Evolutionary conservation across 2,329 filamentous ascomycete species (phyloP), one percentile per base, ranked within the genome.

Genomic region (Neofusicoccum parvum): DNA sequence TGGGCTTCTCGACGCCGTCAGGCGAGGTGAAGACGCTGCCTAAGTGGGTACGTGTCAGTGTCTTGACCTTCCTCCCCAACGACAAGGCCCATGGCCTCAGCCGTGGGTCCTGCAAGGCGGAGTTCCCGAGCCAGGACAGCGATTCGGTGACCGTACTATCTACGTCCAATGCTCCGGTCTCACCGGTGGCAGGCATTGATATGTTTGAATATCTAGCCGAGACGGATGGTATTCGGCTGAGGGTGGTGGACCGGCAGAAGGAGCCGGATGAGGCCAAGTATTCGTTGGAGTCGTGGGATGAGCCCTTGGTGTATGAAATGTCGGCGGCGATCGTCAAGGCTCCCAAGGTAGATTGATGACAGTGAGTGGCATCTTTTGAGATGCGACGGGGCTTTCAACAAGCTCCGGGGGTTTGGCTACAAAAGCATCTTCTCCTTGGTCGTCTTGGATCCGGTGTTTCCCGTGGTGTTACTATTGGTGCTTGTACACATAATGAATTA

Each of bases 361-460:
- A 10, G 37, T 3, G 37, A 10, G 64, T 64, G 5, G 66, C 58
- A 69, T 32, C 27, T 32, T 32, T 5, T 7, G 6, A 5, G 6
- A 32, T 32, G 27, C 27, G 70, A 51, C 9, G 65, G 36, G 3
- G 63, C 49, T 6, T 56, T 39, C 37, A 39, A 39, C 37, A 39
- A 39, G 10, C 37, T 15, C 37, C 37, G 27, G 27, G 1, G 27
- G 27, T 32, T 7, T 32, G 27, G 27, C 27, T 7, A 7, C 2
- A 32, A 32, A 32, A 32, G 27, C 27, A 32, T 7, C 27, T 32
- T 32, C 5, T 32, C 5, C 3, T 32, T 32, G 27, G 5, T 32
- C 27, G 2, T 27, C 27, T 32, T 32, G 27, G 27, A 32, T 32
- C 6, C 27, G 27, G 27, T 32, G 27, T 32, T 32, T 32, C 27